These are phyloP conservation scores for Conringia planisiliqua DNA, from an alignment of 345 rosid species.

Conservation along the genomic window DNA sequence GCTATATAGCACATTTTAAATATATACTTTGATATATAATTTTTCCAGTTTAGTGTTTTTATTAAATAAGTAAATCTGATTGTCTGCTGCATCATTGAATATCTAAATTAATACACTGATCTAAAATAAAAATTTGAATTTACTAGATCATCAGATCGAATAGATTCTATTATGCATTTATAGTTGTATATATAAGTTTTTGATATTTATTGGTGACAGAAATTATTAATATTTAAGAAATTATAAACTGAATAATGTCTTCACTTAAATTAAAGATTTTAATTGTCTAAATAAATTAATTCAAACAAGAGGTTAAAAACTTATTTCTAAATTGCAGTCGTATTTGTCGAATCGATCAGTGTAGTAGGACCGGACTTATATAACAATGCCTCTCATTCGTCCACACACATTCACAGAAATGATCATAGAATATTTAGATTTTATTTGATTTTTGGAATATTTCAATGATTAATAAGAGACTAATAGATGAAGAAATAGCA, in stretches of 20 bases:
- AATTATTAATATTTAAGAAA: not conserved
- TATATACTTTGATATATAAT: not conserved
- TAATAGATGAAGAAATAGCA: not conserved
- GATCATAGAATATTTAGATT: slow-evolving; percentile 2
- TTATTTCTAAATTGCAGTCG: not conserved
- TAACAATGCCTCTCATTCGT: not conserved
- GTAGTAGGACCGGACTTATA: not conserved
- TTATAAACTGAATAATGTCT: not conserved
- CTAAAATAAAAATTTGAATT: not conserved
- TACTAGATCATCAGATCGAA: not conserved
- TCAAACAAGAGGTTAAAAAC: not conserved
- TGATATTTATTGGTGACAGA: not conserved
- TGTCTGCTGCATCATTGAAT: not conserved
- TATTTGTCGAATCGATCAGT: not conserved
- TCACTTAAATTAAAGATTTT: not conserved
- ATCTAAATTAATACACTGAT: not conserved
- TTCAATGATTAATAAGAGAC: not conserved
- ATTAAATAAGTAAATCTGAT: not conserved
- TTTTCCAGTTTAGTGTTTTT: not conserved
- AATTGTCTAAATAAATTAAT: not conserved
- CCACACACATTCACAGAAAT: not conserved
- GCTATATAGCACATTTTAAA: not conserved
- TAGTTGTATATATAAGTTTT: not conserved
- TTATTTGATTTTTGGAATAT: slow-evolving; percentile 22
- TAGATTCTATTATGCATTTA: not conserved